Evolutionary conservation across 139 green algal species (phyloP), one percentile per base, ranked within the genome.

Genomic region (Chlamydomonas sp.): DNA sequence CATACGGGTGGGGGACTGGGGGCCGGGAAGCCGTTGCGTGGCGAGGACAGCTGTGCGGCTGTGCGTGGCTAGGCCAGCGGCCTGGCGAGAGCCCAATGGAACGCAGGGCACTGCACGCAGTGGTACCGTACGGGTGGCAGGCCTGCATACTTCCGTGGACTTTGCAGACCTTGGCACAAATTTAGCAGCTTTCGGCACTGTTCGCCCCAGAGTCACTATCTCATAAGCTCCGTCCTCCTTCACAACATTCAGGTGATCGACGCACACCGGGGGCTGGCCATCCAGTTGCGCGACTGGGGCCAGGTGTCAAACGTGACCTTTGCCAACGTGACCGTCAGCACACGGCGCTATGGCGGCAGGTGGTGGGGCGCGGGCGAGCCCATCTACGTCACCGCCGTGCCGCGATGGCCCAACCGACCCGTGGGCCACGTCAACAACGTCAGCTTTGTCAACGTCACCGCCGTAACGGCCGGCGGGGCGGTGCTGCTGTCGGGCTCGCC

Each of bases 301-400:
- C 72, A 15, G 80, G 77, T 94, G 64, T 59, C 4, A 1, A 57
- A 89, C 67, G 83, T 94, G 10, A 18, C n/a, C 16, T 94, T 94
- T 62, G 6, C 0, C 0, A 63, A 79, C 74, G 78, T 93, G 5
- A 62, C 31, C 1, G 57, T 93, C 2, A 15, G 15, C 31, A 85
- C 88, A 3, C 78, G 71, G 12, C 80, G 71, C 8, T 72, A 86
- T 77, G 18, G 87, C 7, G 75, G 79, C 86, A 71, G n/a, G n/a
- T 93, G 89, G 92, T 93, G 85, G 89, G 92, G 92, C 2, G 89
- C 74, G 0, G 89, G 79, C 3, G 92, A 95, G 90, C 82, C 92
- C 5, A 89, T 95, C 15, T 80, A 91, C 62, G 84, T 95, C 31
- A 92, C 91, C 0, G 86, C 89, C 1, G 20, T 92, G 73, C 91